These are phyloP conservation scores for Linnemannia hyalina DNA, from an alignment of 192 early-diverging fungal genomes.

Conservation along the genomic window DNA sequence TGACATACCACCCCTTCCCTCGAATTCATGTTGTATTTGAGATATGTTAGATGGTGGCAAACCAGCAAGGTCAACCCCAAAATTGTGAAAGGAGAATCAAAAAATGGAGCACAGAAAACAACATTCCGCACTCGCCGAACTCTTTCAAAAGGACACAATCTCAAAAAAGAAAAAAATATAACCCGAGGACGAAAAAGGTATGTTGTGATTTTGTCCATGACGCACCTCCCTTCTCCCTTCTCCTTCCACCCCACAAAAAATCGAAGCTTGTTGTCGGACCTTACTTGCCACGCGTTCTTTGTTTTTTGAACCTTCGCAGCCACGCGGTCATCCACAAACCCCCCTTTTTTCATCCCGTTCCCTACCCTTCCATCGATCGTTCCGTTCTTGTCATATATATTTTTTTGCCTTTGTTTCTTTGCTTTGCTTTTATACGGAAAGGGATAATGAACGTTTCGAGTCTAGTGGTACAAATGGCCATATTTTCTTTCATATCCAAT, in stretches of 20 bases:
- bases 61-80: background rate
- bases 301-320: background rate
- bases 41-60: background rate
- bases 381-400: too few species aligned
- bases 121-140: background rate
- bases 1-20: too few species aligned
- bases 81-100: background rate
- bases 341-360: background rate
- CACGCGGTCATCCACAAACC: background rate
- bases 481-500: background rate
- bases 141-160: background rate
- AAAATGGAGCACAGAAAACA: background rate
- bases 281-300: background rate
- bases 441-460: background rate
- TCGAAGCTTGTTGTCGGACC: background rate
- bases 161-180: background rate
- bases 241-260: background rate
- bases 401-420: background rate
- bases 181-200: background rate
- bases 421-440: background rate
- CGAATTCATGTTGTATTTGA: too few species aligned
- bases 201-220: background rate
- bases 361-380: background rate
- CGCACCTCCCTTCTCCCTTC: background rate
- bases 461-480: background rate